A percentile compares a stretch with the other conserved stretches of the same genome.
Conservation (phyloP, 2,329 filamentous ascomycete genomes). For the Ophiocordyceps camponoti-rufipedis region DNA sequence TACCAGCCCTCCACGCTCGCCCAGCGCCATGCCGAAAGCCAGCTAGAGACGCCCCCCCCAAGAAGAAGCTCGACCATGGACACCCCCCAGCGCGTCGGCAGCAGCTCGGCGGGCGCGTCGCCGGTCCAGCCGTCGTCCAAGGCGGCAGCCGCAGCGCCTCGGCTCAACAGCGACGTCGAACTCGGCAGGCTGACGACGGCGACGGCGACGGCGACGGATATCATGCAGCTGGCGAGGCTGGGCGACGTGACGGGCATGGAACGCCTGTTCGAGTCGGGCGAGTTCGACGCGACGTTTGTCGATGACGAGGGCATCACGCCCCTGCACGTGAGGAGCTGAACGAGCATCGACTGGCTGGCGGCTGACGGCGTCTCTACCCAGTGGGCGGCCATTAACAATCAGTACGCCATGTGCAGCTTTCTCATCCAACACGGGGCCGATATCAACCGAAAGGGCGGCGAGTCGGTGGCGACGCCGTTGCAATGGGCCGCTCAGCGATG, state of each 20-base stretch:
- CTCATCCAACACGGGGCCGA: conserved; percentile 71
- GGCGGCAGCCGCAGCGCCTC: conserved; percentile 30
- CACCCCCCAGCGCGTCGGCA: conserved; percentile 17
- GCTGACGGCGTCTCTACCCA: conserved; percentile 19
- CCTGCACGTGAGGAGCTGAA: conserved; percentile 48
- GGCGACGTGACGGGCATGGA: conserved; percentile 79
- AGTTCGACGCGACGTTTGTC: conserved; percentile 62
- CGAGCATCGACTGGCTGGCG: conserved; percentile 1
- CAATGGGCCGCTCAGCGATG: conserved; percentile 96
- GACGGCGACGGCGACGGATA: conserved; percentile 37
- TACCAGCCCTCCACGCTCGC: no score
- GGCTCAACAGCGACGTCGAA: conserved; percentile 38
- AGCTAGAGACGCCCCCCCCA: no score
- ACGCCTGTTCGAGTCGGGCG: conserved; percentile 70
- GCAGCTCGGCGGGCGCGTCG: conserved; percentile 15
- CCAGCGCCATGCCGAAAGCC: no score
- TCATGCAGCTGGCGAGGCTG: conserved; percentile 86
- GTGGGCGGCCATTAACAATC: conserved; percentile 99
- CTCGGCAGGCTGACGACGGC: conserved; percentile 28
- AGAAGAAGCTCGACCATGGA: conserved; percentile 16
- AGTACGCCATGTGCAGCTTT: conserved; percentile 93
- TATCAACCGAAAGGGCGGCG: conserved; percentile 88
- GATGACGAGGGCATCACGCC: conserved; percentile 93
- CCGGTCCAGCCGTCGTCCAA: conserved; percentile 39
- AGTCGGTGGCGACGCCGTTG: conserved; percentile 81